A percentile compares a stretch with the other conserved stretches of the same genome.
Evolutionary conservation across 805 yeast genomes (phyloP).

Genomic region (Myxozyma mucilagina): DNA sequence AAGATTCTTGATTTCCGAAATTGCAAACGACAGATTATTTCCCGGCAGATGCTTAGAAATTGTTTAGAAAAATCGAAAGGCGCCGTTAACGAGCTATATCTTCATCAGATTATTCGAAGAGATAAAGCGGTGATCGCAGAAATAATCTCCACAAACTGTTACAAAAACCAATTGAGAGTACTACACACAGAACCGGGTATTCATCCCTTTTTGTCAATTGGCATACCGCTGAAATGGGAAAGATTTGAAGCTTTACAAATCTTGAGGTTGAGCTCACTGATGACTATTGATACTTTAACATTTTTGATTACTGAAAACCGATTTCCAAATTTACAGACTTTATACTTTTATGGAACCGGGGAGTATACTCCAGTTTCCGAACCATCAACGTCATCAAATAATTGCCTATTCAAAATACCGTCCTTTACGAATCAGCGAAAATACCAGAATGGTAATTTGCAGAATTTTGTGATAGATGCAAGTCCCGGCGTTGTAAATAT

Average conservation of each 20-base stretch:
- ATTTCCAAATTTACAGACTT: background rate
- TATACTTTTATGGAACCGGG: background rate
- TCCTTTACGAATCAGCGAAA: background rate
- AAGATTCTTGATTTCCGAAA: constrained; percentile 7
- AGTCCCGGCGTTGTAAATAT: background rate
- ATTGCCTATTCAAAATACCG: background rate
- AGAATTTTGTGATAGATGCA: background rate
- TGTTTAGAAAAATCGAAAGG: background rate
- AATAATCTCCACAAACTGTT: background rate
- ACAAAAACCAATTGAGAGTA: background rate
- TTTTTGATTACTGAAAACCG: background rate
- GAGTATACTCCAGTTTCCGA: background rate
- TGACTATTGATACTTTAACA: background rate
- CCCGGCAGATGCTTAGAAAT: background rate
- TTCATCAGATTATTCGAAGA: background rate
- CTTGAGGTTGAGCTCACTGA: background rate
- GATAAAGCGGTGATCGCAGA: background rate
- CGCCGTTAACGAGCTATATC: background rate
- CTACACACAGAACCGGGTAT: background rate
- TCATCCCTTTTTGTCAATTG: background rate
- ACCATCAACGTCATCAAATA: background rate
- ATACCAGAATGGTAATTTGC: background rate
- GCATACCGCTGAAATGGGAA: background rate
- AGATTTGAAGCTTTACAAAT: background rate
- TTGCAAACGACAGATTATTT: background rate